These are phyloP conservation scores for Pythium brassicae DNA, from an alignment of 352 stramenopile species.

Conservation along the genomic window DNA sequence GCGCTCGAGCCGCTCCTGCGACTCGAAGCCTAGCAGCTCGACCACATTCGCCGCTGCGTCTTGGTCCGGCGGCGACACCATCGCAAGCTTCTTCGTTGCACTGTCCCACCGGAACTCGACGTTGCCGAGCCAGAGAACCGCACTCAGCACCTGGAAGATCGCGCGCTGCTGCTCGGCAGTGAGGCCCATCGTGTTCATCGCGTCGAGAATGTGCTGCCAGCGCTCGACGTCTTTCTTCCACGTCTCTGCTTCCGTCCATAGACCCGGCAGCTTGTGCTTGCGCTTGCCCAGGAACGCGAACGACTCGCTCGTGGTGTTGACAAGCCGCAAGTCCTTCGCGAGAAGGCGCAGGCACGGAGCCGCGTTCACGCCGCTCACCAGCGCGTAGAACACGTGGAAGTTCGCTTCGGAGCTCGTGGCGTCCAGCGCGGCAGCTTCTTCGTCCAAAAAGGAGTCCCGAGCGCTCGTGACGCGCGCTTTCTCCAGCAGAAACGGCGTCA, in stretches of 20 bases:
- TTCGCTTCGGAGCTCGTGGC: slow-evolving; percentile 26
- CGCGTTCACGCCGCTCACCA: slow-evolving; percentile 55
- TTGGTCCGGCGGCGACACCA: slow-evolving; percentile 14
- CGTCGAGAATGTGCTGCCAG: slow-evolving; percentile 52
- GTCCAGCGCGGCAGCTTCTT: too few relatives aligned
- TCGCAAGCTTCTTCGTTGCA: slow-evolving; percentile 23
- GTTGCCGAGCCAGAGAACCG: slow-evolving; percentile 72
- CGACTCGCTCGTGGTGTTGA: slow-evolving; percentile 22
- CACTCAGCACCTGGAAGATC: slow-evolving; percentile 62
- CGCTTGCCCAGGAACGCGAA: slow-evolving; percentile 51
- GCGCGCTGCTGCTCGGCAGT: slow-evolving; percentile 30
- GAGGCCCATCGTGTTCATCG: slow-evolving; percentile 42
- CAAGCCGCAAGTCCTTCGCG: slow-evolving; percentile 39
- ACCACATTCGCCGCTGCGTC: slow-evolving; percentile 23
- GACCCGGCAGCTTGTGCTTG: slow-evolving; percentile 27
- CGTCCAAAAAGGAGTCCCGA: not conserved
- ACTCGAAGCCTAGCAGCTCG: slow-evolving; percentile 29
- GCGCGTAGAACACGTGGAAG: slow-evolving; percentile 74
- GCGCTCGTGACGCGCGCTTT: slow-evolving; percentile 53
- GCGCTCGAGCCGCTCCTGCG: slow-evolving; percentile 19
- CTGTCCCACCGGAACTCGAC: slow-evolving; percentile 35
- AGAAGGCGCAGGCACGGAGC: slow-evolving; percentile 23
- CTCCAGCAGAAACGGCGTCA: slow-evolving; percentile 63
- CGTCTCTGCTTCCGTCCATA: slow-evolving; percentile 27
- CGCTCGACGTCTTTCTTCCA: slow-evolving; percentile 61